Evolutionary conservation across 2,329 filamentous ascomycete species (phyloP), one percentile per base, ranked within the genome.

Genomic region (Talaromyces sp.): DNA sequence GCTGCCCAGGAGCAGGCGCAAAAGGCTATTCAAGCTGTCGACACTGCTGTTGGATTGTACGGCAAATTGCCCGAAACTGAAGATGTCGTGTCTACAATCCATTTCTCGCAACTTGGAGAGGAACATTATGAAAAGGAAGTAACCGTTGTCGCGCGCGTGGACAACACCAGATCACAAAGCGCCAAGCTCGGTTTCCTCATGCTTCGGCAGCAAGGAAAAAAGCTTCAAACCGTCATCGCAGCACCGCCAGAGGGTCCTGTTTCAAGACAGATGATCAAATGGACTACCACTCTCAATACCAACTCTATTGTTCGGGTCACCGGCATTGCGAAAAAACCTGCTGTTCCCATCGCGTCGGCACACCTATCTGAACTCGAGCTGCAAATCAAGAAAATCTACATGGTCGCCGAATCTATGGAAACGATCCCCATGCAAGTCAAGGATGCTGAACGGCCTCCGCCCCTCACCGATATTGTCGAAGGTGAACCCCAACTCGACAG

Each of bases 211-310:
- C 86, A 90, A 74, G 84, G 87, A 70, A 88, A 89, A 81, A 89
- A 87, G 27, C 88, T 97, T 43, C 93, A 97, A 80, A 91, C 89
- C 56, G 88, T 97, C 55, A 85, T 84, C 69, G 77, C 81, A 72
- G 85, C 91, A 69, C 59, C 59, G 13, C 86, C 82, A 38, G 78
- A 73, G 64, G 59, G 59, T 26, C 83, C 78, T 55, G 84, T 92
- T 41, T 89, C 86, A 64, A 88, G 87, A 73, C 91, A 90, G 77
- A 98, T 98, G 93, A 90, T 97, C 73, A 98, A 98, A 80, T 98
- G 90, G 86, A 86, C 89, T 55, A 86, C 85, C 54, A 83, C 80
- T 50, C 78, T 96, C 66, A 89, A 86, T 70, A 82, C 88, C 52
- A 93, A 97, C 81, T 91, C 89, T 67, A 92, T 89, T 68, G 87